Evolutionary conservation across 2,329 filamentous ascomycete species (phyloP), one percentile per base, ranked within the genome.

Genomic region (Phialophora chinensis): DNA sequence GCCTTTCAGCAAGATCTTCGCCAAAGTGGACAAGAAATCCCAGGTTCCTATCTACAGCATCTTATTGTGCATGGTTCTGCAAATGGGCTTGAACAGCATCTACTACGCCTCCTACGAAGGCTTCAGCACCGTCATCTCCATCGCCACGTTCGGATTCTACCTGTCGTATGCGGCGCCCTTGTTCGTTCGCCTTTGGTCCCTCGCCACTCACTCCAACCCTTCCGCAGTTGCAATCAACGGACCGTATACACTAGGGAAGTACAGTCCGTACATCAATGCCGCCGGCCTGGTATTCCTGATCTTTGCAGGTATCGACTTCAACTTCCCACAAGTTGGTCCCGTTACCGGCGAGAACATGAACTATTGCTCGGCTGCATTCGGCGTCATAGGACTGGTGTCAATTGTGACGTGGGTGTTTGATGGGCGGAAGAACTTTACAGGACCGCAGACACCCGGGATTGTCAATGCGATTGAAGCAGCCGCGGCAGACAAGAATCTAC

Each of bases 61-160:
- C 1, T 75, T 87, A 5, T 84, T 84, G 0, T 86, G 85, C 70
- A 85, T 83, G 0, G 0, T 78, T 85, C 2, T 79, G 1, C 85
- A 87, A 66, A 78, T 85, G 66, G 84, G 81, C 0, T 79, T 87
- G 57, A 82, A 84, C 68, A 81, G 81, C 12, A 86, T 86, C 54
- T 84, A 86, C 67, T 86, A 86, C 65, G 84, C 84, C 0, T 85
- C 83, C 0, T 78, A 80, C 1, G 85, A 84, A 0, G 84, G 84
- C 0, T 86, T 86, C 71, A 81, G 84, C 56, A 87, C 85, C 0
- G 83, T 87, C 20, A 83, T 87, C 56, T 80, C 83, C 5, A 86
- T 87, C 61, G 81, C 85, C 0, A 87, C 85, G 0, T 81, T 85
- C 67, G 86, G 85, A 0, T 87, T 87, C 70, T 87, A 87, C 69